Evolutionary conservation across 83 land plant genomes (phyloP), one percentile per base, ranked within the genome.

Genomic region (Larix sibirica): DNA sequence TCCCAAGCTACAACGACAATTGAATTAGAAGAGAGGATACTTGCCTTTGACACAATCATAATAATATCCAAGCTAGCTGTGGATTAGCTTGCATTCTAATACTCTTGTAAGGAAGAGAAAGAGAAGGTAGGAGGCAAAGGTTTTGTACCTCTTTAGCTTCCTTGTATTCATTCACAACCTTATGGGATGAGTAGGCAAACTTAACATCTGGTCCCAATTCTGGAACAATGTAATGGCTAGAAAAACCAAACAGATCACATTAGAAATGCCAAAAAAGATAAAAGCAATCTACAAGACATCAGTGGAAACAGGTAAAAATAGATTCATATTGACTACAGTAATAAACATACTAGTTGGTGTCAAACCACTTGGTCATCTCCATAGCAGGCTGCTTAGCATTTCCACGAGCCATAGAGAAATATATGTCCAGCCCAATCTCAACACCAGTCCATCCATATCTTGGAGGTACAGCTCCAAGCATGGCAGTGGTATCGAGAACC

Each of bases 331-430:
- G 1, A 44, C 50, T 44, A 5, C 8, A 44, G 8, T 44, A 44
- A 1, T 44, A 44, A 61, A 88, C 95, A 90, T 85, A 94, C 95
- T 94, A 94, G 93, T 94, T 94, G 75, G 96, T 92, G 88, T 94
- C 96, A 82, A 94, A 94, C 94, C 96, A 94, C 90, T 94, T 94
- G 76, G 96, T 94, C 96, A 94, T 94, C 76, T 94, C 96, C 96
- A 94, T 92, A 75, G 96, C 94, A 60, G 94, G 94, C 3, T 87
- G 82, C 70, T 88, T 85, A 58, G 88, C 90, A 87, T 94, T 94
- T 24, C 96, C 94, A 64, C 91, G 90, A 26, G 94, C 94, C 94
- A 94, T 94, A 42, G 94, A 94, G 90, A 94, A 94, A 87, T 89
- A 94, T 69, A 80, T 85, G 60, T 89, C 96, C 17, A 92, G 88